A percentile compares a stretch with the other conserved stretches of the same genome.
These are phyloP conservation scores for Carex kokanica DNA, from an alignment of 176 grass and related monocot species.

Conservation along the genomic window DNA sequence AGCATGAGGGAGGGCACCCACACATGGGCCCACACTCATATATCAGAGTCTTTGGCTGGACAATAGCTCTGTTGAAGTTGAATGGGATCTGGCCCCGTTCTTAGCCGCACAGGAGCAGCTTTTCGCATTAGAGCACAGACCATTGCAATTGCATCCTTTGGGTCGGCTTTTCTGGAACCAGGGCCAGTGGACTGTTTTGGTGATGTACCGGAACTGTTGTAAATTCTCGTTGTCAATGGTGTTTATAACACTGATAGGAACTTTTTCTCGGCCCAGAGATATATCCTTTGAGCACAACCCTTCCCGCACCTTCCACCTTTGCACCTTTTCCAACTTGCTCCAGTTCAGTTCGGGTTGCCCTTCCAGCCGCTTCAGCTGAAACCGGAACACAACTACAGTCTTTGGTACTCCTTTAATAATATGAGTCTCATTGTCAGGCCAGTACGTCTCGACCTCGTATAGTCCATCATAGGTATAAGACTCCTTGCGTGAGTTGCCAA, in stretches of 20 bases:
- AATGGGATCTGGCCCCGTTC: slow-evolving; percentile 51
- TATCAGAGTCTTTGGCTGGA: slow-evolving; percentile 42
- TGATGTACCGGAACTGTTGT: slow-evolving; percentile 33
- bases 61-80: slow-evolving; percentile 34
- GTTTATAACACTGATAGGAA: slow-evolving; percentile 56
- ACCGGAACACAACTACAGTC: slow-evolving; percentile 59
- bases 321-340: not conserved
- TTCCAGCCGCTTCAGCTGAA: slow-evolving; percentile 48
- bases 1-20: slow-evolving; percentile 43
- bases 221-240: slow-evolving; percentile 36
- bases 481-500: slow-evolving; percentile 23
- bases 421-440: not conserved
- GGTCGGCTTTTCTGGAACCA: slow-evolving; percentile 27
- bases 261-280: slow-evolving; percentile 48
- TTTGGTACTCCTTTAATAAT: slow-evolving; percentile 37
- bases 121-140: slow-evolving; percentile 35
- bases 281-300: slow-evolving; percentile 37
- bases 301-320: not conserved
- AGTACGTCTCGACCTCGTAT: slow-evolving; percentile 46
- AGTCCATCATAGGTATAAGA: slow-evolving; percentile 76
- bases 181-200: slow-evolving; percentile 40
- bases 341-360: slow-evolving; percentile 38
- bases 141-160: slow-evolving; percentile 54
- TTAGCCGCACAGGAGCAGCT: slow-evolving; percentile 53
- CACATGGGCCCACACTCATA: slow-evolving; percentile 57